Conservation (phyloP, 768 basidiomycete species). For the Dictyophora rubrovolvata region DNA sequence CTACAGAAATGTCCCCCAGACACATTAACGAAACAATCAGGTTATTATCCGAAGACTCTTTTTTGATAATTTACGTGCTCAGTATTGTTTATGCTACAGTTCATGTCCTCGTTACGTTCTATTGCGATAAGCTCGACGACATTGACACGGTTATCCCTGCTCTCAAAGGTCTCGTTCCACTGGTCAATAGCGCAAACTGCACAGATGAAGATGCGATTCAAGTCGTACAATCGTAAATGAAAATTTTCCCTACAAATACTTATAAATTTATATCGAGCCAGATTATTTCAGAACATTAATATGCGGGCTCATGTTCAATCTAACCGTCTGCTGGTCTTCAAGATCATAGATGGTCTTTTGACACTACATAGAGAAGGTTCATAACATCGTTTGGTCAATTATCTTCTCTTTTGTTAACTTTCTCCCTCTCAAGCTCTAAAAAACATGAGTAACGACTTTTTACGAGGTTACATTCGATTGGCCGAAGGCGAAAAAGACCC, state of each 20-base stretch:
- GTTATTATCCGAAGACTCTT: constrained; percentile 28
- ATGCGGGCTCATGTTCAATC: constrained; percentile 79
- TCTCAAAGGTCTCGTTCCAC: constrained; percentile 59
- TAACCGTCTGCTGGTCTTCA: constrained; percentile 71
- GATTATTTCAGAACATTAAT: constrained; percentile 66
- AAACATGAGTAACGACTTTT: constrained; percentile 58
- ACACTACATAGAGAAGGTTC: constrained; percentile 58
- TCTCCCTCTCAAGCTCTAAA: constrained; percentile 44
- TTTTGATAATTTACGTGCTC: neutral
- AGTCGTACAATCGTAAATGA: constrained; percentile 50
- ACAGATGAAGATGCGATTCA: constrained; percentile 53
- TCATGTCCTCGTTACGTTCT: constrained; percentile 74
- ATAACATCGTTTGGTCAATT: neutral
- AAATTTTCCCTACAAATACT: constrained; percentile 1
- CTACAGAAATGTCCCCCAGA: constrained; percentile 49
- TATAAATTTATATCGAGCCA: constrained; percentile 21
- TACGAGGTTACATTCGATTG: constrained; percentile 65
- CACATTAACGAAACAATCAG: constrained; percentile 69
- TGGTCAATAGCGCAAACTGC: constrained; percentile 55
- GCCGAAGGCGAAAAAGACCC: constrained; percentile 97
- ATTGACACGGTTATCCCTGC: constrained; percentile 76
- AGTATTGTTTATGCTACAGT: constrained; percentile 34
- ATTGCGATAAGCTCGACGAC: constrained; percentile 78
- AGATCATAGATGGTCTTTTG: constrained; percentile 69
- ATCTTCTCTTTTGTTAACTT: constrained; percentile 9